Evolutionary conservation across 192 early-diverging fungal species (phyloP).

Genomic region (Coemansia sp.): DNA sequence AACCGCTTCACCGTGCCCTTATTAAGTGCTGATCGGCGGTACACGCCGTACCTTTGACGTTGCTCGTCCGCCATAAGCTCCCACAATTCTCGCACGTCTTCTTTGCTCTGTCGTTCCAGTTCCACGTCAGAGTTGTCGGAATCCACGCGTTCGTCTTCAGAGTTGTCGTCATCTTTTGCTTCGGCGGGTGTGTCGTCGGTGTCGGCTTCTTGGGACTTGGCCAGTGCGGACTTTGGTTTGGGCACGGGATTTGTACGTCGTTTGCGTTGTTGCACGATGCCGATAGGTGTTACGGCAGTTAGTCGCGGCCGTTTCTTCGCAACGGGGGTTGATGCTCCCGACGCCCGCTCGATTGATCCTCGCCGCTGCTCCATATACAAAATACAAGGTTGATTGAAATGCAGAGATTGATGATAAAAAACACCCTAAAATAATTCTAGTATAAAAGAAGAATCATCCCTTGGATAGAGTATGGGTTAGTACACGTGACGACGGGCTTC

Average conservation of each 20-base stretch:
- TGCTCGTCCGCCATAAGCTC: constrained; percentile 63
- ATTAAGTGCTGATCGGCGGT: constrained; percentile 72
- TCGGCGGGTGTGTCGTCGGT: not conserved
- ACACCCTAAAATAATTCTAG: no score
- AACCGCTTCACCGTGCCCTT: constrained; percentile 75
- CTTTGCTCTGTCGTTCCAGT: constrained; percentile 46
- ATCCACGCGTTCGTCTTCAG: constrained; percentile 6
- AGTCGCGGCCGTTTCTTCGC: constrained; percentile 37
- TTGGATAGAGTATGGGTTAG: not conserved
- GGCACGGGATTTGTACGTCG: constrained; percentile 5
- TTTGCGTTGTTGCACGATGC: constrained; percentile 34
- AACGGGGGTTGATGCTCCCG: not conserved
- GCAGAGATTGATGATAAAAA: not conserved
- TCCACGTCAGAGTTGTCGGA: constrained; percentile 11
- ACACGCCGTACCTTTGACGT: constrained; percentile 76
- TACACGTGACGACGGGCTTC: constrained; percentile 12
- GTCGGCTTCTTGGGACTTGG: no score
- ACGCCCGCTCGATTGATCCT: not conserved
- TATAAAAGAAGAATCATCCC: no score
- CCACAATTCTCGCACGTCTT: constrained; percentile 41
- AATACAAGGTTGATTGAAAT: not conserved
- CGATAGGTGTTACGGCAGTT: constrained; percentile 26
- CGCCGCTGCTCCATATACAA: constrained; percentile 1
- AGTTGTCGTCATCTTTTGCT: constrained; percentile 9
- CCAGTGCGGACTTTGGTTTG: not conserved